Evolutionary conservation across 257 asterid species (phyloP), one percentile per base, ranked within the genome.

Genomic region (Solanum etuberosum): DNA sequence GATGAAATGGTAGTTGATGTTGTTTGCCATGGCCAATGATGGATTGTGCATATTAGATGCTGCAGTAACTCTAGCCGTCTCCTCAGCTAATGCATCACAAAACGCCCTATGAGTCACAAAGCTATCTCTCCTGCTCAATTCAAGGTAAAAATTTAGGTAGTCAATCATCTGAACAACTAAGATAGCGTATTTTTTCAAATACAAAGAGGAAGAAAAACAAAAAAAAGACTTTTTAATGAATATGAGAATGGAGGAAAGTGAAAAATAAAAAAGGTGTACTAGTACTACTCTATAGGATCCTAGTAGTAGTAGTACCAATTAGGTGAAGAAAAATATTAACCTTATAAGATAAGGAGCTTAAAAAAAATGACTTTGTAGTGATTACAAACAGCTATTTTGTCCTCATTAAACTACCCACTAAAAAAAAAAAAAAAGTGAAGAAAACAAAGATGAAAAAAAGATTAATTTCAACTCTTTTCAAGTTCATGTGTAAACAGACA

Each of bases 101-200:
- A 96, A 96, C 11, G 99, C 99, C 81, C 99, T 92, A 86, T 96
- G 99, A 35, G 98, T 96, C 90, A 94, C 94, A 92, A 96, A 96
- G 92, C 99, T 96, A 73, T 96, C 99, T 86, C 98, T 88, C 95
- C 99, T 96, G 89, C 46, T 23, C 86, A 70, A 10, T 27, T 8
- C 67, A 48, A 15, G 8, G n/a, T 54, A 4, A 54, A 54, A 54
- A 54, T 18, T 54, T 18, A 54, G n/a, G 1, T 54, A 18, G 10
- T 54, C n/a, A 54, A 54, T 54, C 63, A 54, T 18, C 10, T 51
- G n/a, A 51, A 51, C 10, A 3, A 51, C 4, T 51, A 18, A 51
- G n/a, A 51, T 51, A 51, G 1, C 23, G 4, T 18, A 18, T 18
- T 51, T 0, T 6, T 16, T 51, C 85, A 81, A 81, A 81, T 31